These are phyloP conservation scores for Astraeus odoratus DNA, from an alignment of 768 basidiomycete species.

Conservation along the genomic window DNA sequence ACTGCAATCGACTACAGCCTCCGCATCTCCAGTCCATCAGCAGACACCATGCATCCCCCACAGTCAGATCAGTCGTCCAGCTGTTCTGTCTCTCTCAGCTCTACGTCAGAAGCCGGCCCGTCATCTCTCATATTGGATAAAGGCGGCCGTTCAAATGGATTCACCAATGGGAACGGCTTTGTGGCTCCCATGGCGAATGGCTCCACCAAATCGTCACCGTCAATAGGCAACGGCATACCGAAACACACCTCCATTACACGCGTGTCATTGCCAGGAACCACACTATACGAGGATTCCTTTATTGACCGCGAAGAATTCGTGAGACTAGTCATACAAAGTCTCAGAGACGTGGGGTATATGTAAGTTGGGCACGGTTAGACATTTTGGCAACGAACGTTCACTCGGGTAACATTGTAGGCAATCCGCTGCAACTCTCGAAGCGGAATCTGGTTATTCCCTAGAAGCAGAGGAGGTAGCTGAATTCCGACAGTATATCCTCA, in stretches of 20 bases:
- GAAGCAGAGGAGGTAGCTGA: constrained; percentile 71
- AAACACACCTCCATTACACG: constrained; percentile 48
- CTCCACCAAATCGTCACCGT: constrained; percentile 31
- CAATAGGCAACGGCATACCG: constrained; percentile 41
- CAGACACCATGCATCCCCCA: constrained; percentile 44
- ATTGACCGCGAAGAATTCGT: constrained; percentile 90
- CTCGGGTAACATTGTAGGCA: constrained; percentile 44
- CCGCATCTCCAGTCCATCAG: constrained; percentile 21
- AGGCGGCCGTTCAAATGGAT: constrained; percentile 25
- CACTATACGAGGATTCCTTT: constrained; percentile 69
- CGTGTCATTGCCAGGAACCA: constrained; percentile 65
- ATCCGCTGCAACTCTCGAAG: constrained; percentile 82
- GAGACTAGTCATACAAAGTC: constrained; percentile 78
- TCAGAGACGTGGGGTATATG: constrained; percentile 82
- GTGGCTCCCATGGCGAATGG: constrained; percentile 25
- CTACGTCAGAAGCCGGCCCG: constrained; percentile 43
- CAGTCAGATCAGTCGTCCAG: constrained; percentile 43
- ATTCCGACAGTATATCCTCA: constrained; percentile 74
- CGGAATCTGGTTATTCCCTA: constrained; percentile 86
- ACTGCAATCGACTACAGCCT: constrained; percentile 16
- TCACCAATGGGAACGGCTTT: constrained; percentile 39
- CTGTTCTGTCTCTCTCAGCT: constrained; percentile 39
- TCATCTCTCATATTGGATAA: constrained; percentile 37
- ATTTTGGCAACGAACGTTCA: constrained; percentile 8
- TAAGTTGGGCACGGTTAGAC: constrained; percentile 28